Evolutionary conservation across 345 rosid species (phyloP).

Genomic region (Nasturtium officinale): DNA sequence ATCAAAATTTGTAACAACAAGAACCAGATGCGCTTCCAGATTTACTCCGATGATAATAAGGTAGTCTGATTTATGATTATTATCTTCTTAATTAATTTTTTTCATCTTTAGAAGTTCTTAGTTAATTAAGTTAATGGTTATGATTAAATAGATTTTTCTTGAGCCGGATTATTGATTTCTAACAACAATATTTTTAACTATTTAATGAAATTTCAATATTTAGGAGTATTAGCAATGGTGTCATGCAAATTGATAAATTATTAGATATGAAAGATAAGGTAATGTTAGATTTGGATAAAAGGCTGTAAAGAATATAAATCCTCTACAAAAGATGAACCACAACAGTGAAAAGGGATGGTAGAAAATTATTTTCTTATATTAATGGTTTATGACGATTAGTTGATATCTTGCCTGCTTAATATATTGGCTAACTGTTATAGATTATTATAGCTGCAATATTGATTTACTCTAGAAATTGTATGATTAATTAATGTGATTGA

Average conservation of each 20-base stretch:
- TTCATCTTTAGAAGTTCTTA: background rate
- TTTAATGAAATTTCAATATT: background rate
- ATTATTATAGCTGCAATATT: background rate
- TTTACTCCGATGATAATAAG: constrained; percentile 76
- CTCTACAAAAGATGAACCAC: background rate
- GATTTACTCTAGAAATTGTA: background rate
- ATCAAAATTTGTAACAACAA: constrained; percentile 46
- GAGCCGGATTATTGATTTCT: background rate
- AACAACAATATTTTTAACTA: background rate
- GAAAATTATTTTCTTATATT: background rate
- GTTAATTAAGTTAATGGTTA: background rate
- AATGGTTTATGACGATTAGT: constrained; percentile 23
- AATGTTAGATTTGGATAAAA: constrained; percentile 19
- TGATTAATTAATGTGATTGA: constrained; percentile 1
- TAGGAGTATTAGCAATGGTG: background rate
- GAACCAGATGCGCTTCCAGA: constrained; percentile 61
- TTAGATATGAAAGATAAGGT: constrained; percentile 8
- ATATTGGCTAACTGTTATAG: background rate
- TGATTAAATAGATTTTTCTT: background rate
- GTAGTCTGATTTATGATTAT: constrained; percentile 36
- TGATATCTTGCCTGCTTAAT: constrained; percentile 12
- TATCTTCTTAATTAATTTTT: background rate
- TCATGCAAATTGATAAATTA: background rate
- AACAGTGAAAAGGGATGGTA: background rate
- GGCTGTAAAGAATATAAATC: background rate